Evolutionary conservation across 495 filamentous ascomycete species (phyloP).

Genomic region (Daldinia caldariorum): DNA sequence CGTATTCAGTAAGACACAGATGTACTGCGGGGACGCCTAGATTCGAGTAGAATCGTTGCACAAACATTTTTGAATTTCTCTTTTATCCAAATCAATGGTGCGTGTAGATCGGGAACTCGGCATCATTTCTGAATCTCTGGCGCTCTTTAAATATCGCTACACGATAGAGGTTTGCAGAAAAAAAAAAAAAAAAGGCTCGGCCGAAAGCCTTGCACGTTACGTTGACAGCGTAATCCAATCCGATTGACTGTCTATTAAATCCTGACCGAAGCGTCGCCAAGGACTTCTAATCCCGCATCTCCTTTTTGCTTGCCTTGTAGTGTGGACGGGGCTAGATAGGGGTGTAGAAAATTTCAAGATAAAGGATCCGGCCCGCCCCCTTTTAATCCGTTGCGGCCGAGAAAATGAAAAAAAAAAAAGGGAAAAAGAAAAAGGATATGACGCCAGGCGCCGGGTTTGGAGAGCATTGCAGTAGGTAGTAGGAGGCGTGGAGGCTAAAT

Average conservation of each 20-base stretch:
- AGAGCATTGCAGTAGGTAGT: conserved; percentile 2
- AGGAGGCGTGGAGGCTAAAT: conserved; percentile 1
- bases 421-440: background rate
- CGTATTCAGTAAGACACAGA: background rate
- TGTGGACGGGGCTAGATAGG: conserved; percentile 11
- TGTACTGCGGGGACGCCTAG: conserved; percentile 2
- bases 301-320: background rate
- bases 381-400: conserved; percentile 22
- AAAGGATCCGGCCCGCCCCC: conserved; percentile 27
- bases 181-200: background rate
- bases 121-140: background rate
- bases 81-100: background rate
- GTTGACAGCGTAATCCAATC: background rate
- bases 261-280: background rate
- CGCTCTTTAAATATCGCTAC: background rate
- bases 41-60: background rate
- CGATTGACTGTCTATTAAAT: background rate
- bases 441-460: conserved; percentile 5
- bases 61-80: conserved; percentile 1
- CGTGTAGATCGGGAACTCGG: background rate
- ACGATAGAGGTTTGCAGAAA: too few relatives aligned
- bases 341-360: conserved; percentile 20
- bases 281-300: background rate
- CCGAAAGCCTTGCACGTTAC: background rate
- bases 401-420: background rate